A percentile compares a stretch with the other conserved stretches of the same genome.
phyloP scores from a whole-genome alignment of 2,329 filamentous ascomycete genomes.

The Claviceps spartinae region DNA sequence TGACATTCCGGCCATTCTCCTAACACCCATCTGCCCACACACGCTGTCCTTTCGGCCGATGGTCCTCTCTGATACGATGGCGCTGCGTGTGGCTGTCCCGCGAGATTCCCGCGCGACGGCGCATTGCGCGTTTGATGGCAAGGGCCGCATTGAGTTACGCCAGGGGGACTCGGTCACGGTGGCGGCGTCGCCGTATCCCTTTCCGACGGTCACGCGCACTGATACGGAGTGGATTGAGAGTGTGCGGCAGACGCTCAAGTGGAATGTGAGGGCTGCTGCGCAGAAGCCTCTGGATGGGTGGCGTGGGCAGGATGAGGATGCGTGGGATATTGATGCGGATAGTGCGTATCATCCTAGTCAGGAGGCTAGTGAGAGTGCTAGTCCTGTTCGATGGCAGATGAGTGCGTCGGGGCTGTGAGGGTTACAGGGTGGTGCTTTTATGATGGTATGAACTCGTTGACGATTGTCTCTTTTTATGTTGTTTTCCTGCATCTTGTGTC shows the following conservation, averaged over 20 bases:
- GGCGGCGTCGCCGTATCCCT: constrained; percentile 89
- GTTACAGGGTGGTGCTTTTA: no score
- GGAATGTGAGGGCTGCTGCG: constrained; percentile 85
- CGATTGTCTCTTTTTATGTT: no score
- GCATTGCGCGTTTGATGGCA: constrained; percentile 95
- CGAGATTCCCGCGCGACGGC: constrained; percentile 77
- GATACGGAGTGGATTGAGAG: constrained; percentile 95
- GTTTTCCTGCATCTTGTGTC: no score
- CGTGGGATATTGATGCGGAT: constrained; percentile 92
- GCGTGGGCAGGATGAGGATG: no score
- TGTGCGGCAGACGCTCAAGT: constrained; percentile 78
- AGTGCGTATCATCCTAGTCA: constrained; percentile 58
- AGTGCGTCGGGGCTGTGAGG: constrained; percentile 44
- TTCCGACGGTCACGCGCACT: constrained; percentile 85
- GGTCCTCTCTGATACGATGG: constrained; percentile 91
- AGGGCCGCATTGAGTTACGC: constrained; percentile 82
- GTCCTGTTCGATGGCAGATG: constrained; percentile 60
- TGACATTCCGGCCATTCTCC: constrained; percentile 88
- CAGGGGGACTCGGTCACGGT: constrained; percentile 95
- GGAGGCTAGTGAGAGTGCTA: constrained; percentile 53
- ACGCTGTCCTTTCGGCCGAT: constrained; percentile 95
- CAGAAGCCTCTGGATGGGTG: constrained; percentile 70
- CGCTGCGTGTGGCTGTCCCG: constrained; percentile 79
- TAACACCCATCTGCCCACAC: constrained; percentile 95
- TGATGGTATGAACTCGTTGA: no score